Base-by-base conservation (phyloP, 257 asterid species). In the Penstemon eatonii region DNA sequence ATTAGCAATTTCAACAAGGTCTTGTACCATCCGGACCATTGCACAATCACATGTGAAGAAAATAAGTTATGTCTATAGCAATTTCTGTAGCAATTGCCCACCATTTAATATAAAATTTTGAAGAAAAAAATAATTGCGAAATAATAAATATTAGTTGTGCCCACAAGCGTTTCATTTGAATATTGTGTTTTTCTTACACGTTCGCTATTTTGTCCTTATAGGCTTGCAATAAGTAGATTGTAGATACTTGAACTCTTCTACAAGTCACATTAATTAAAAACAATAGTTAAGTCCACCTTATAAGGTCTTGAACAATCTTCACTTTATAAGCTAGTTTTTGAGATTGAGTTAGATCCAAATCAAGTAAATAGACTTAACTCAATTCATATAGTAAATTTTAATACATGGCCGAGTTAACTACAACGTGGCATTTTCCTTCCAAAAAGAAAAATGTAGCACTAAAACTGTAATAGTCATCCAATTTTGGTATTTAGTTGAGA, bases 11-110 rank as follows among this genome's bases (percentile, higher is more conserved):
- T 15, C 18, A 15, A 15, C 18, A 15, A 15, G 18, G 60, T 73
- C 62, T 63, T 46, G 73, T 65, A 73, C 76, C 76, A 58, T 73
- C 69, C 79, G 41, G 51, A 78, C 79, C 70, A 73, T 45, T 51
- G 46, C 18, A 59, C 66, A 39, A 1, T 53, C 47, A 55, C 70
- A 77, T 68, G 82, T 73, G 76, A 19, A n/a, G 59, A 36, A 49
- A 15, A 41, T 56, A 56, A 68, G 8, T 25, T 54, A 6, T 68
- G 75, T 72, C 73, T 73, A 4, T 39, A 5, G 10, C 45, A 58
- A 43, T 68, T 63, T 43, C 18, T 11, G 7, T 8, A 56, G 63
- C 44, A 54, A 50, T 25, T 19, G 9, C 58, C 58, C 69, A 60
- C 58, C 25, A 61, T 6, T 36, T 49, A 45, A 54, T 52, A 12